Evolutionary conservation across 2,329 filamentous ascomycete genomes (phyloP), one percentile per base, ranked within the genome.

Genomic region (Fusarium clavum): DNA sequence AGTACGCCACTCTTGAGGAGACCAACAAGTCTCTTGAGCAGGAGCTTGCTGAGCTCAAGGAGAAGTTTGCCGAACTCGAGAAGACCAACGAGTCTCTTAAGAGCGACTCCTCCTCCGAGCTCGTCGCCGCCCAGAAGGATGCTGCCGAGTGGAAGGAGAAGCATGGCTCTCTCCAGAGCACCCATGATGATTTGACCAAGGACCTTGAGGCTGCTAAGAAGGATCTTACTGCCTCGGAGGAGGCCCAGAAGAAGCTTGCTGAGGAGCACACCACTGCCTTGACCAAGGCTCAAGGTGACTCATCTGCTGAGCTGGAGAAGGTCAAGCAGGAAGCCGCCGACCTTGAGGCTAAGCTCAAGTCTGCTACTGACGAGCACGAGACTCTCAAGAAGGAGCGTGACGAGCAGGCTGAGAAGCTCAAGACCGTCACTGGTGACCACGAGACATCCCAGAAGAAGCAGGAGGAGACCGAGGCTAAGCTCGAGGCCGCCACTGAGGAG

Each of bases 171-270:
- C 70, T 76, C 30, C 63, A 76, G 55, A 51, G 64, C 22, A 61
- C 73, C 27, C 71, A 73, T 44, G 74, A 75, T 55, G 56, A 27
- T 54, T 60, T 76, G 27, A 63, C 71, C 56, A 74, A 75, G 53
- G 76, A 76, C 25, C 66, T 77, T 18, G 77, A 78, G 57, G 66
- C 74, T 56, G 71, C 69, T n/a, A 77, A 79, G 77, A 75, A 78
- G 71, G 73, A 75, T 9, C 68, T 74, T 29, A 70, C 73, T 22
- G 70, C 67, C 27, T 73, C 72, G 18, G 64, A 75, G 61, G 73
- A 72, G 44, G 52, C 58, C 25, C 70, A 75, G 63, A 75, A 75
- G 69, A 75, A 76, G 68, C 70, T 73, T 34, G 58, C 58, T 29
- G 70, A 72, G 32, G 73, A 74, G 49, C 67, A 73, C 51, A 49